These are phyloP conservation scores for Neurospora sp. DNA, from an alignment of 495 filamentous ascomycete species.

Conservation along the genomic window DNA sequence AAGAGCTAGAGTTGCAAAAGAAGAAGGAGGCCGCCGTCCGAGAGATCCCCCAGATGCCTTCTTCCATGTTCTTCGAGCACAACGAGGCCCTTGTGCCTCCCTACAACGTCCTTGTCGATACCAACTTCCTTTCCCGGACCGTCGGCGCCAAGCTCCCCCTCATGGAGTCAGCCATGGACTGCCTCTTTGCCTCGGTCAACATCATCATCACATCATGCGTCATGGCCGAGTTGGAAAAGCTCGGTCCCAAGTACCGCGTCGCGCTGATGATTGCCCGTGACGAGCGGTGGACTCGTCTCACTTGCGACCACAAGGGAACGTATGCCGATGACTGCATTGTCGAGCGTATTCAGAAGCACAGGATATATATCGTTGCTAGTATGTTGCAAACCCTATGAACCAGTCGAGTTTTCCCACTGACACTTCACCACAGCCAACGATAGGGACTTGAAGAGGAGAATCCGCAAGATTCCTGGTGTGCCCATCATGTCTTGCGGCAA, in stretches of 20 bases:
- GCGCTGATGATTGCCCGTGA: constrained; percentile 79
- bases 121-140: constrained; percentile 89
- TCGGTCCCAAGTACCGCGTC: constrained; percentile 81
- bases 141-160: constrained; percentile 85
- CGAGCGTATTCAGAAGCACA: constrained; percentile 65
- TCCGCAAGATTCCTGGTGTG: constrained; percentile 62
- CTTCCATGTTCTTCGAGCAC: constrained; percentile 87
- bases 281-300: constrained; percentile 72
- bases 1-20: constrained; percentile 42
- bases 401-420: too few relatives aligned
- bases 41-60: constrained; percentile 70
- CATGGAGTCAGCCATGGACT: constrained; percentile 70
- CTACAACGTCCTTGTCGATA: constrained; percentile 45
- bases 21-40: constrained; percentile 50
- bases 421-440: constrained; percentile 50
- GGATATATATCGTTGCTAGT: constrained; percentile 72
- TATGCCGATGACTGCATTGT: constrained; percentile 97
- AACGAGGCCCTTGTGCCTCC: constrained; percentile 77
- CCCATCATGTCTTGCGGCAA: constrained; percentile 55
- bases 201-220: constrained; percentile 67
- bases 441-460: constrained; percentile 65
- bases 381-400: neutral
- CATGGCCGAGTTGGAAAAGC: constrained; percentile 71
- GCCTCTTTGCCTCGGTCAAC: constrained; percentile 54
- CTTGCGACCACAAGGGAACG: constrained; percentile 79